Conservation (phyloP, 441 rosid genomes). For the Geranium incanum region DNA sequence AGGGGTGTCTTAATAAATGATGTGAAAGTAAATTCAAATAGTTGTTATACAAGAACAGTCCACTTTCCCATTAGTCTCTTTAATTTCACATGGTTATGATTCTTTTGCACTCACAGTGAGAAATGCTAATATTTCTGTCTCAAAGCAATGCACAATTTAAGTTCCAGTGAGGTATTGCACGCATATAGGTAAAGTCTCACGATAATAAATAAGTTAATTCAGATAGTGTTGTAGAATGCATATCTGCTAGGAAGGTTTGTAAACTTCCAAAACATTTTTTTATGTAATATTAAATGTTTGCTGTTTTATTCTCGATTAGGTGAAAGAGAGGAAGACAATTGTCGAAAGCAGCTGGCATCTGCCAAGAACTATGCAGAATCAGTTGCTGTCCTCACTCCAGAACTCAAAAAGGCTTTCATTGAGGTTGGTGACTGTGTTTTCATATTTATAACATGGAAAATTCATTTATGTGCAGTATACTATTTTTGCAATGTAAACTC, state of each 20-base stretch:
- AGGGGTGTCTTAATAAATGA: background rate
- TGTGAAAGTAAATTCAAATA: background rate
- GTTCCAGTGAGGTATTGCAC: background rate
- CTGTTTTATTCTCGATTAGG: constrained; percentile 31
- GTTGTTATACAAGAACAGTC: background rate
- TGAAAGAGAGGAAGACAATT: constrained; percentile 54
- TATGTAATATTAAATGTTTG: constrained; percentile 10
- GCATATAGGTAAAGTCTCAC: background rate
- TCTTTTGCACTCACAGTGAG: background rate
- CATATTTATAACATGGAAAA: background rate
- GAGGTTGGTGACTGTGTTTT: constrained; percentile 40
- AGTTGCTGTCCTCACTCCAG: constrained; percentile 65
- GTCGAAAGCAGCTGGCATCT: constrained; percentile 43
- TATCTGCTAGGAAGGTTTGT: background rate
- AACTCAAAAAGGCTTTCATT: constrained; percentile 63
- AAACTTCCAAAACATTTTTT: background rate
- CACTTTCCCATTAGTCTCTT: background rate
- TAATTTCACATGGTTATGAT: background rate
- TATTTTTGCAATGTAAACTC: background rate
- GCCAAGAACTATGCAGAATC: constrained; percentile 86
- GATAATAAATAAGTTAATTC: background rate
- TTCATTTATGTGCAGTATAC: background rate
- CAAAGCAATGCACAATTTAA: background rate
- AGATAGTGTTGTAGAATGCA: background rate
- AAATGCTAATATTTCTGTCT: background rate